phyloP scores from a whole-genome alignment of 768 basidiomycete species.

The Termitomyces sp. region DNA sequence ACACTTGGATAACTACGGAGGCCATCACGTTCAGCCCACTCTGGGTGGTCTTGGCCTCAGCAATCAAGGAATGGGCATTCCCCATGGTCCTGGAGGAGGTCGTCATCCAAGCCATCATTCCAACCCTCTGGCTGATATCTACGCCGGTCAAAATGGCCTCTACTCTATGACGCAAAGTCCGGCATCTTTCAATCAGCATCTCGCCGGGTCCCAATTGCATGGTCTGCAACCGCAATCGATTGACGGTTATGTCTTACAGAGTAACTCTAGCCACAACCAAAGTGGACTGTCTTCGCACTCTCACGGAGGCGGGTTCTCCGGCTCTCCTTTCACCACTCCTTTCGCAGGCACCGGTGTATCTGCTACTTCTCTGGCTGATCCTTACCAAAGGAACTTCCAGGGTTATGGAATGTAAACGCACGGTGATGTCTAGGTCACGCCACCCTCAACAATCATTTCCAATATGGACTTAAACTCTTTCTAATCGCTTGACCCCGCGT shows the following conservation, averaged over 20 bases:
- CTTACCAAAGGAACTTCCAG: conserved; percentile 58
- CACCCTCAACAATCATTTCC: conserved; percentile 17
- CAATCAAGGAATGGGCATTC: conserved; percentile 47
- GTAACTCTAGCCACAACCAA: conserved; percentile 60
- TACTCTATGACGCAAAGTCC: conserved; percentile 53
- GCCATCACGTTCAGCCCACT: conserved; percentile 55
- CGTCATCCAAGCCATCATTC: conserved; percentile 51
- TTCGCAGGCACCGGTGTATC: conserved; percentile 54
- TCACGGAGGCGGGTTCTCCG: conserved; percentile 53
- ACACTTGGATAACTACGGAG: conserved; percentile 66
- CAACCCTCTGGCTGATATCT: conserved; percentile 59
- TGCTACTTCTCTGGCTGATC: conserved; percentile 53
- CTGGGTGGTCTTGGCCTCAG: conserved; percentile 54
- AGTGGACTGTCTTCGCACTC: conserved; percentile 47
- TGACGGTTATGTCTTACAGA: conserved; percentile 78
- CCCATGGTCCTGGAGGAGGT: conserved; percentile 27
- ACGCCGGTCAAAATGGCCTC: conserved; percentile 53
- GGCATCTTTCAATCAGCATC: conserved; percentile 54
- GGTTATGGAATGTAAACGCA: conserved; percentile 73
- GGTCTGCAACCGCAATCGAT: conserved; percentile 65
- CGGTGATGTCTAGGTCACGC: conserved; percentile 14
- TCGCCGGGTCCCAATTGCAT: conserved; percentile 47
- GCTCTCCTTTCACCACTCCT: conserved; percentile 43
- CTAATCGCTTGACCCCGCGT: conserved; percentile 25
- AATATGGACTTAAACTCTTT: conserved; percentile 30